Evolutionary conservation across 2,329 filamentous ascomycete species (phyloP).

Genomic region (Sporothrix phasma): DNA sequence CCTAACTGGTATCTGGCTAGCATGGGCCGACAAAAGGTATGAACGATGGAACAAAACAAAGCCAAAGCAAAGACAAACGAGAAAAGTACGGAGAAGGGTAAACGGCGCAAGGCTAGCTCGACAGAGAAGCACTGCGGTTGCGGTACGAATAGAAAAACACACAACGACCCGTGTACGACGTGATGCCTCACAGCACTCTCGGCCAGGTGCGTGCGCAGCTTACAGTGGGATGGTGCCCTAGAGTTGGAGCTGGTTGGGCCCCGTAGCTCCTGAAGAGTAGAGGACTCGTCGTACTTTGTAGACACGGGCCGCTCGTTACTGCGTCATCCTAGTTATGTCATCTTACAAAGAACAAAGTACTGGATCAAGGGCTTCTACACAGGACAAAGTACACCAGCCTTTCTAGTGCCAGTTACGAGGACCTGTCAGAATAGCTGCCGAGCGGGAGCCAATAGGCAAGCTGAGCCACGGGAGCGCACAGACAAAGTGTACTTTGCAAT

Average conservation of each 20-base stretch:
- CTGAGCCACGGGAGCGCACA: not conserved
- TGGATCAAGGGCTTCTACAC: too few species aligned
- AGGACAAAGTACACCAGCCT: too few species aligned
- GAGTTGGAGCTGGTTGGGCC: too few species aligned
- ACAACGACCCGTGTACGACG: too few species aligned
- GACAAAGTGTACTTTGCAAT: too few species aligned
- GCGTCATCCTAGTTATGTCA: too few species aligned
- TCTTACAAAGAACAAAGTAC: too few species aligned
- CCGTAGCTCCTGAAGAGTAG: too few species aligned
- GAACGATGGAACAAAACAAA: not conserved
- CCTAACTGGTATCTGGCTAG: not conserved
- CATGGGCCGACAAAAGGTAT: not conserved
- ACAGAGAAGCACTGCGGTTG: not conserved
- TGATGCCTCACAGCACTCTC: too few species aligned
- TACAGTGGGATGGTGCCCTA: not conserved
- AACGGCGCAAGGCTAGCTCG: slow-evolving; percentile 12
- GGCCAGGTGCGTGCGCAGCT: not conserved
- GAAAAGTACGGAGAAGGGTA: not conserved
- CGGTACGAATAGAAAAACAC: not conserved
- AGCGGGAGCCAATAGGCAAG: not conserved
- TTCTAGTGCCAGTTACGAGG: not conserved
- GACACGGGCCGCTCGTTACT: too few species aligned
- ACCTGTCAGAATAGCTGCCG: not conserved
- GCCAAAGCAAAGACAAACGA: not conserved
- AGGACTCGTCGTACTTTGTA: too few species aligned